A percentile compares a stretch with the other conserved stretches of the same genome.
Evolutionary conservation across 768 basidiomycete genomes (phyloP).

Genomic region (Chlorophyllum brunneum): DNA sequence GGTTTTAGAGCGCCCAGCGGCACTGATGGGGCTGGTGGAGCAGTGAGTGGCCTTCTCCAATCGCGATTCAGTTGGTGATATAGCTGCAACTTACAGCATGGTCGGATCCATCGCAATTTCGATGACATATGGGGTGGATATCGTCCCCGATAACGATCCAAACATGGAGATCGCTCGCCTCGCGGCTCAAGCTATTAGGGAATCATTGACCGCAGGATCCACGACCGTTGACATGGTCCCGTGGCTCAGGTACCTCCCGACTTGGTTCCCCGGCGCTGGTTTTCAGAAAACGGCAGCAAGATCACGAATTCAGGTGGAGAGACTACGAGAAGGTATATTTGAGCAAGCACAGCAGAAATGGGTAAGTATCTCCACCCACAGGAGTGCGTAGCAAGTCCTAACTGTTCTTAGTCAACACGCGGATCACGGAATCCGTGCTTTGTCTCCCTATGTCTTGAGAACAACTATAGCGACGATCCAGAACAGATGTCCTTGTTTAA

Average conservation of each 20-base stretch:
- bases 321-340: conserved; percentile 36
- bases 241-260: conserved; percentile 35
- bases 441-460: conserved; percentile 15
- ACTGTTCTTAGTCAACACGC: not conserved
- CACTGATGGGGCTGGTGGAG: not conserved
- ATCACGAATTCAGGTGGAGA: conserved; percentile 28
- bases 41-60: not conserved
- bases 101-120: conserved; percentile 24
- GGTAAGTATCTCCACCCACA: too few relatives aligned
- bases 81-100: conserved; percentile 13
- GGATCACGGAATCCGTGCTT: conserved; percentile 13
- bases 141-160: conserved; percentile 25
- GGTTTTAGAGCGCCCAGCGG: not conserved
- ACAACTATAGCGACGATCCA: conserved; percentile 6
- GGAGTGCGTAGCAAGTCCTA: too few relatives aligned
- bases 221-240: conserved; percentile 31
- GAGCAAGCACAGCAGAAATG: conserved; percentile 4
- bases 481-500: conserved; percentile 13
- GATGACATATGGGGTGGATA: conserved; percentile 26
- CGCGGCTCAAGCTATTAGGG: conserved; percentile 18
- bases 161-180: conserved; percentile 22
- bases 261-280: conserved; percentile 44
- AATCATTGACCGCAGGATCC: conserved; percentile 22
- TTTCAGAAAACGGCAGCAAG: conserved; percentile 38
- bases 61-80: not conserved